These are phyloP conservation scores for Ceriops decandra DNA, from an alignment of 345 rosid genomes.

Conservation along the genomic window DNA sequence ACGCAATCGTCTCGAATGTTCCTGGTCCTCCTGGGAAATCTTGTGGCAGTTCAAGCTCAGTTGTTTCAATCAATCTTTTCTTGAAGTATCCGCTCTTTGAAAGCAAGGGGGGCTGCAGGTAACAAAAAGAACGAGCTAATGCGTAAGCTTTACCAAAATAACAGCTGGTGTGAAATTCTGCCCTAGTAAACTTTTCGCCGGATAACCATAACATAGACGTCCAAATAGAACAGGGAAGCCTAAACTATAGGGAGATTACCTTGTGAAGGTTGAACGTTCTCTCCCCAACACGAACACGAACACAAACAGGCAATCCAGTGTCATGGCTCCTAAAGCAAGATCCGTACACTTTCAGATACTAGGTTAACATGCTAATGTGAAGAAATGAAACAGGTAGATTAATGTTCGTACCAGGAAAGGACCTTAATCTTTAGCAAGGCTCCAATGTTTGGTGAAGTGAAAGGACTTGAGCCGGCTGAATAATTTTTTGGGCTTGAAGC, in stretches of 20 bases:
- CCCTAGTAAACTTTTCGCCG: not conserved
- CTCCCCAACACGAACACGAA: conserved; percentile 41
- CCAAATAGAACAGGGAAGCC: not conserved
- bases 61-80: conserved; percentile 38
- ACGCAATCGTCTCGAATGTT: conserved; percentile 60
- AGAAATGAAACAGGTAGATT: not conserved
- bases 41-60: conserved; percentile 49
- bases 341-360: not conserved
- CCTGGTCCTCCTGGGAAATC: conserved; percentile 79
- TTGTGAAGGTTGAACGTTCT: conserved; percentile 55
- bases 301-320: conserved; percentile 56
- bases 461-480: conserved; percentile 52
- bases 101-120: conserved; percentile 52
- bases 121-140: conserved; percentile 6
- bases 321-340: conserved; percentile 50
- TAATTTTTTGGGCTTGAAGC: conserved; percentile 45
- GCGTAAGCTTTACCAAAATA: not conserved
- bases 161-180: no score
- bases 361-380: not conserved
- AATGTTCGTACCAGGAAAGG: conserved; percentile 39
- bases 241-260: conserved; percentile 27
- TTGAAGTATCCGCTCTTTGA: conserved; percentile 71
- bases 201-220: not conserved
- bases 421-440: conserved; percentile 53
- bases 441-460: conserved; percentile 48